Conservation (phyloP, 1,284 basidiomycete species). For the Naganishia albida region DNA sequence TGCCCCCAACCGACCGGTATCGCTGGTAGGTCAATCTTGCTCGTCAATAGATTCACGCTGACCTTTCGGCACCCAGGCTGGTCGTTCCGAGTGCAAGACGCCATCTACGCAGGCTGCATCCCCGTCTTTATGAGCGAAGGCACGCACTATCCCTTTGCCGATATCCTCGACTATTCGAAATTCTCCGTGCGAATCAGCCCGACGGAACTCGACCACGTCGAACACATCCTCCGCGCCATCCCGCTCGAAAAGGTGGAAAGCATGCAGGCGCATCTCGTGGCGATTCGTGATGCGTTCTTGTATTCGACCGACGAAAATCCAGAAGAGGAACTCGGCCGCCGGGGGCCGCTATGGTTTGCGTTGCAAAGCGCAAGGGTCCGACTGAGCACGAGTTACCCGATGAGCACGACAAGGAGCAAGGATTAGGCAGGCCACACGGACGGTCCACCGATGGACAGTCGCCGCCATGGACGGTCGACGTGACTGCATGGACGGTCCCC, state of each 20-base stretch:
- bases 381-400: slow-evolving; percentile 50
- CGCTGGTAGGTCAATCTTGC: slow-evolving; percentile 49
- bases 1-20: slow-evolving; percentile 55
- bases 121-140: slow-evolving; percentile 56
- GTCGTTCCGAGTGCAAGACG: slow-evolving; percentile 56
- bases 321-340: slow-evolving; percentile 47
- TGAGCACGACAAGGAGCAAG: not conserved
- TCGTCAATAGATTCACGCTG: too few species aligned
- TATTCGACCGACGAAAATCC: slow-evolving; percentile 51
- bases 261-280: slow-evolving; percentile 54
- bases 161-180: slow-evolving; percentile 55
- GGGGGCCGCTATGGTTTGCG: slow-evolving; percentile 55
- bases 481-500: not conserved
- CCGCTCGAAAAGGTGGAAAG: slow-evolving; percentile 50
- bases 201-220: slow-evolving; percentile 54
- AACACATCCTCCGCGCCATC: slow-evolving; percentile 52
- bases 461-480: not conserved
- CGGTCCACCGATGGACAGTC: not conserved
- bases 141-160: slow-evolving; percentile 55
- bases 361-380: slow-evolving; percentile 54
- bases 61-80: slow-evolving; percentile 44
- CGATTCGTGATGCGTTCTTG: slow-evolving; percentile 56
- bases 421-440: not conserved
- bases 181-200: slow-evolving; percentile 55
- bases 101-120: slow-evolving; percentile 58